Evolutionary conservation across 148 eudicot species (phyloP).

Genomic region (Arbutus unedo): DNA sequence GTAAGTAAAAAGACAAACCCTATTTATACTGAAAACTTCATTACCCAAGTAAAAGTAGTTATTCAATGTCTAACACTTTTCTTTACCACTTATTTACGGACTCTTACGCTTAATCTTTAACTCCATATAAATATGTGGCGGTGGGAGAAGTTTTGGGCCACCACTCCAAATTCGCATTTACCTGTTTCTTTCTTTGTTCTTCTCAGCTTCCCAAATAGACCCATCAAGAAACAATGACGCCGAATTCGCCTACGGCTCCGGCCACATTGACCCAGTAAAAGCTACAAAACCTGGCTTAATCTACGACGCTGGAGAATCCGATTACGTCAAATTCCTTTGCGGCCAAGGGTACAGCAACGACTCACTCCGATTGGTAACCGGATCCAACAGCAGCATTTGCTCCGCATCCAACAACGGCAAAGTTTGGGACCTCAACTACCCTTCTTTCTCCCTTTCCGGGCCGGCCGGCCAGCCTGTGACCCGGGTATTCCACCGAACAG

Average conservation of each 20-base stretch:
- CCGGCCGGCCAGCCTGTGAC: background rate
- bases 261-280: conserved; percentile 35
- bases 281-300: conserved; percentile 45
- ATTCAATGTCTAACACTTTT: too few relatives aligned
- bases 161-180: too few relatives aligned
- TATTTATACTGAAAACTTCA: too few relatives aligned
- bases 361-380: conserved; percentile 28
- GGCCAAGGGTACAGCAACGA: conserved; percentile 36
- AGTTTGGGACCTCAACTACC: conserved; percentile 41
- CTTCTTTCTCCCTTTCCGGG: conserved; percentile 31
- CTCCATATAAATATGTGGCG: too few relatives aligned
- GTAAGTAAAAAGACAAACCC: conserved; percentile 21
- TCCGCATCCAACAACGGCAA: conserved; percentile 19
- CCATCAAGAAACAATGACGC: conserved; percentile 9
- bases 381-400: conserved; percentile 32
- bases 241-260: conserved; percentile 47
- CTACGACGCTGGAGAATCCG: conserved; percentile 32
- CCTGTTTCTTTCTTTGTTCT: too few relatives aligned
- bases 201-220: conserved; percentile 24
- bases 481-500: conserved; percentile 28
- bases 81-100: too few relatives aligned
- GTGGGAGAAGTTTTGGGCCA: too few relatives aligned
- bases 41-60: too few relatives aligned
- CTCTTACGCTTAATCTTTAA: too few relatives aligned
- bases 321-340: conserved; percentile 35